Base-by-base conservation (phyloP, 345 rosid genomes). In the Theobroma cacao region DNA sequence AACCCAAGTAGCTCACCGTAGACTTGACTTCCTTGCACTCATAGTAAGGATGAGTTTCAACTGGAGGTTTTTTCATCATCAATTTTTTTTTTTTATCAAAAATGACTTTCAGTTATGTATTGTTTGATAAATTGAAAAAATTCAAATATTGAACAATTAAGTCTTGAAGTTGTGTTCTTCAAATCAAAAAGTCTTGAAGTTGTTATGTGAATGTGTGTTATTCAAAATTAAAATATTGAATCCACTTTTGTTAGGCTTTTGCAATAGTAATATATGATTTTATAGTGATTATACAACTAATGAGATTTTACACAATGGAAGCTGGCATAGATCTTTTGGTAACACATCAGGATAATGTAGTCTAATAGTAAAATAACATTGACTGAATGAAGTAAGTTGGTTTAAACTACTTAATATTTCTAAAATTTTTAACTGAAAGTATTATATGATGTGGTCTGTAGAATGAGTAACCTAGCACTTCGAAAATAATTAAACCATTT, bases 381-480 rank as follows among this genome's bases (percentile, higher is more conserved):
- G 63, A 12, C 30, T n/a, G 24, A 53, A 36, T 55, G 76, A 73
- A 69, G 10, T 52, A 34, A 31, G 20, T 55, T 73, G 61, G 47
- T 36, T 38, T 73, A 15, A 55, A 56, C 48, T 36, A 56, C 5
- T 52, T 53, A 55, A 50, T 61, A 20, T 28, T 59, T 43, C 43
- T 61, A 20, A 2, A 26, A 38, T 63, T 10, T 24, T 62, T 47
- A 28, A 45, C 18, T 59, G 60, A 53, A 81, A 80, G 79, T 64
- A 65, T 74, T 71, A 62, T 20, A 14, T 30, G 53, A 73, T 41
- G 53, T 40, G 64, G 52, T 41, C 75, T 81, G 65, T 33, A 28
- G 48, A 22, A 22, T 72, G 70, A 74, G 45, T 78, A 81, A 74
- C 76, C 71, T 18, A 84, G 76, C 53, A n/a, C 26, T 20, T 53